These are phyloP conservation scores for Hymenoscyphus linearis DNA, from an alignment of 2,329 filamentous ascomycete species.

Conservation along the genomic window DNA sequence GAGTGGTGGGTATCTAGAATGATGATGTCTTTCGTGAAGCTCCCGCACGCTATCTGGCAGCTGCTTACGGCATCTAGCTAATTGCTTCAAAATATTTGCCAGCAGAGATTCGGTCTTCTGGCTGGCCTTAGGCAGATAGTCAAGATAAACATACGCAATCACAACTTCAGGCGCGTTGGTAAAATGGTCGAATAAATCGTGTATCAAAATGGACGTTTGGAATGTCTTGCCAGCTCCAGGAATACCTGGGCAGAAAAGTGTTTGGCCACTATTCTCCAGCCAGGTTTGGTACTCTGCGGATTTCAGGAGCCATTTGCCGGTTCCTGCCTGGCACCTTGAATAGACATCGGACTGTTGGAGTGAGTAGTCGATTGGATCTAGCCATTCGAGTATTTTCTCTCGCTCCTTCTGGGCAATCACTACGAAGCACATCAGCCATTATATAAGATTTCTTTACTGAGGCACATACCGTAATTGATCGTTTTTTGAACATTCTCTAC, in stretches of 20 bases:
- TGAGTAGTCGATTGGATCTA: background rate
- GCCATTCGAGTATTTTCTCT: conserved; percentile 44
- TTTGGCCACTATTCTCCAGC: conserved; percentile 4
- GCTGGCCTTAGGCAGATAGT: too few relatives aligned
- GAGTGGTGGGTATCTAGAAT: too few relatives aligned
- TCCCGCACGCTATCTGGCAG: background rate
- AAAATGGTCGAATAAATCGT: background rate
- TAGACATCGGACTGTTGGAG: background rate
- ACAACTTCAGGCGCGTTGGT: background rate
- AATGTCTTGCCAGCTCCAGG: too few relatives aligned
- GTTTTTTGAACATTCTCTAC: too few relatives aligned
- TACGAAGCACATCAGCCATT: too few relatives aligned
- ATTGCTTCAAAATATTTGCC: too few relatives aligned
- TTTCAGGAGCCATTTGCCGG: conserved; percentile 11
- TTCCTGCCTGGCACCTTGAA: conserved; percentile 27
- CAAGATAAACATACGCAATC: background rate
- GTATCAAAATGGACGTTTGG: background rate
- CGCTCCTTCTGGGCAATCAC: too few relatives aligned
- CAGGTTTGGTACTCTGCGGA: conserved; percentile 12
- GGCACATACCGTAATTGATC: too few relatives aligned
- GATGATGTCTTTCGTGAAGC: background rate
- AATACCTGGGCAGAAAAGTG: conserved; percentile 15
- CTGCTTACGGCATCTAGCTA: background rate
- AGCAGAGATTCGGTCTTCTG: too few relatives aligned
- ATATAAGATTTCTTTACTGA: too few relatives aligned